phyloP scores from a whole-genome alignment of 1,284 basidiomycete species.

The Cronartium quercuum region DNA sequence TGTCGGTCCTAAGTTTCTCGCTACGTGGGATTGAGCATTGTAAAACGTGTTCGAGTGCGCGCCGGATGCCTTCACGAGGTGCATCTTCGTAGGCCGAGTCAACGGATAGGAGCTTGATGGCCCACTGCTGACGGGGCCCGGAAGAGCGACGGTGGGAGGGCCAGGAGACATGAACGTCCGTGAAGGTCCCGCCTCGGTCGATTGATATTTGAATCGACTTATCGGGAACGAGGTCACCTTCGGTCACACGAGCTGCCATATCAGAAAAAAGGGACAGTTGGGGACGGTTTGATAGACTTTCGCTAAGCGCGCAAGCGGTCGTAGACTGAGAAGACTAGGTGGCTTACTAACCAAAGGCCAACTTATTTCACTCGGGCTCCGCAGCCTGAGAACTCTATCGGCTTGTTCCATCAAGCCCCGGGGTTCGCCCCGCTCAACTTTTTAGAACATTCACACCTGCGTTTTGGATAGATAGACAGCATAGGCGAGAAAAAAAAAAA shows the following conservation, averaged over 20 bases:
- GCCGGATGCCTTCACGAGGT: slow-evolving; percentile 84
- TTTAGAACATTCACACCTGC: no score
- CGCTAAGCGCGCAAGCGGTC: background rate
- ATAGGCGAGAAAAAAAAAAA: no score
- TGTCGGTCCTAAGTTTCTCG: slow-evolving; percentile 64
- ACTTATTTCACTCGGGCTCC: background rate
- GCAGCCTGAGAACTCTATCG: no score
- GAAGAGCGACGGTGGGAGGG: slow-evolving; percentile 13
- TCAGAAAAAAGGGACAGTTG: background rate
- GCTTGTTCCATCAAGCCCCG: no score
- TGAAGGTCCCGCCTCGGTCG: slow-evolving; percentile 45
- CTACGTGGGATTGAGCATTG: slow-evolving; percentile 63
- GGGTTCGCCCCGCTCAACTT: no score
- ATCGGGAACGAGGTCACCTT: slow-evolving; percentile 41
- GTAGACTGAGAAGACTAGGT: background rate
- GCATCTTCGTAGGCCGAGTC: slow-evolving; percentile 72
- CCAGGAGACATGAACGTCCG: slow-evolving; percentile 49
- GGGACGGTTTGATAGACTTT: background rate
- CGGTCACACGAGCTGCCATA: background rate
- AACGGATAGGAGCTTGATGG: slow-evolving; percentile 51
- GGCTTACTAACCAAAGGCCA: background rate
- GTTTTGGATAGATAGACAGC: no score
- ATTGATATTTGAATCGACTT: slow-evolving; percentile 49
- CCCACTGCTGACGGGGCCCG: slow-evolving; percentile 43
- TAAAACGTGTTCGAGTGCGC: slow-evolving; percentile 75